A percentile compares a stretch with the other conserved stretches of the same genome.
Evolutionary conservation across 768 basidiomycete species (phyloP).

Genomic region (Lyophyllum semitale): DNA sequence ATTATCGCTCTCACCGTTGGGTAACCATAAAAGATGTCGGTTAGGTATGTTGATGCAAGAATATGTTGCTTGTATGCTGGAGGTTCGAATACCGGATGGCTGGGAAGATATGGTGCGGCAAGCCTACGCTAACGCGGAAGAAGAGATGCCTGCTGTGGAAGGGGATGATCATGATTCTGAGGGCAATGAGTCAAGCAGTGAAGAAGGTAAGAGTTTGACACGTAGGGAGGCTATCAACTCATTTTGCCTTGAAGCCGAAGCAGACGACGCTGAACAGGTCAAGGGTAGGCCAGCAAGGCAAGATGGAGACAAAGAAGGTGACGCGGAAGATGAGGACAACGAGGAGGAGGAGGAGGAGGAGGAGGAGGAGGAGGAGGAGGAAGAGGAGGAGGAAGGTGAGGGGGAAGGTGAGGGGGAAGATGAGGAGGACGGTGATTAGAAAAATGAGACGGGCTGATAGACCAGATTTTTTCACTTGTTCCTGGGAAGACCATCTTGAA

Average conservation of each 20-base stretch:
- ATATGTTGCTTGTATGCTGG: constrained; percentile 48
- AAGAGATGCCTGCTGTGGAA: constrained; percentile 13
- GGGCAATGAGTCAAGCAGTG: constrained; percentile 12
- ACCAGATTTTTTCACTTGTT: no score
- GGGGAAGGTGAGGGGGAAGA: neutral
- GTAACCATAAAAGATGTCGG: neutral
- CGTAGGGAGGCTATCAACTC: neutral
- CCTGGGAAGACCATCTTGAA: neutral
- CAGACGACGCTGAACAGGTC: neutral
- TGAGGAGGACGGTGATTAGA: neutral
- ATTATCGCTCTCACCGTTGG: neutral
- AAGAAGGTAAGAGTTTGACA: constrained; percentile 9
- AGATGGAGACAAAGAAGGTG: neutral
- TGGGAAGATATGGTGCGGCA: constrained; percentile 44
- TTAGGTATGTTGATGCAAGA: constrained; percentile 70
- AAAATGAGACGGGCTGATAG: no score
- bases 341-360: constrained; percentile 9
- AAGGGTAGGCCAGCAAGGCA: neutral
- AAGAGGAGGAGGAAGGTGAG: neutral
- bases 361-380: neutral
- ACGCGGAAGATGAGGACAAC: constrained; percentile 8
- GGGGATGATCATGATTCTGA: constrained; percentile 8
- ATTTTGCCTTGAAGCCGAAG: neutral
- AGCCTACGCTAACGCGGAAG: constrained; percentile 12
- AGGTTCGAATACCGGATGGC: constrained; percentile 39